These are phyloP conservation scores for Colletotrichum lentis DNA, from an alignment of 2,329 filamentous ascomycete species.

Conservation along the genomic window DNA sequence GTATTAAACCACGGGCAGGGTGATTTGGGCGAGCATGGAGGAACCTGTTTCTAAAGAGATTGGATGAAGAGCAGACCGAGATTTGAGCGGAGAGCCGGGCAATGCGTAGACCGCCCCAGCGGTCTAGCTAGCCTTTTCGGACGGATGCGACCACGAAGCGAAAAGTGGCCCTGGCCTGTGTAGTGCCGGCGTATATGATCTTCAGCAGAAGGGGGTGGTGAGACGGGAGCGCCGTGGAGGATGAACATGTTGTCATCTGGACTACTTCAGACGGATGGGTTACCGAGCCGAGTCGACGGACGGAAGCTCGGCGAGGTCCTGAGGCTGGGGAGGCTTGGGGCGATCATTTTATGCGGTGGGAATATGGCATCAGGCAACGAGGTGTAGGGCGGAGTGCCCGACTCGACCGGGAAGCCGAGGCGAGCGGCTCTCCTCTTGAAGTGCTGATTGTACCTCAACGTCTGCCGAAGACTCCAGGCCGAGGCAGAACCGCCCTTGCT, in stretches of 20 bases:
- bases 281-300: background rate
- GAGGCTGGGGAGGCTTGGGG: constrained; percentile 24
- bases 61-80: constrained; percentile 25
- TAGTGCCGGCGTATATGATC: constrained; percentile 7
- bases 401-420: constrained; percentile 3
- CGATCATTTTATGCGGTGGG: constrained; percentile 24
- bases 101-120: constrained; percentile 1
- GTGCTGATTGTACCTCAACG: too few species aligned
- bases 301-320: constrained; percentile 21
- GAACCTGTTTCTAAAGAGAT: constrained; percentile 2
- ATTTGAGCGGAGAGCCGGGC: constrained; percentile 2
- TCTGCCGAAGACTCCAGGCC: background rate
- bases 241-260: background rate
- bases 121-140: background rate
- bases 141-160: background rate
- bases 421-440: background rate
- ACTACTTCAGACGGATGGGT: constrained; percentile 23
- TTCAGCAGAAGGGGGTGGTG: too few species aligned
- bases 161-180: background rate
- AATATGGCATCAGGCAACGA: background rate
- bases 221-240: background rate
- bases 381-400: background rate
- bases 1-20: background rate
- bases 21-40: background rate
- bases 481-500: background rate